Conservation (phyloP, 169 alveolate genomes). For the Eimeria falciformis region DNA sequence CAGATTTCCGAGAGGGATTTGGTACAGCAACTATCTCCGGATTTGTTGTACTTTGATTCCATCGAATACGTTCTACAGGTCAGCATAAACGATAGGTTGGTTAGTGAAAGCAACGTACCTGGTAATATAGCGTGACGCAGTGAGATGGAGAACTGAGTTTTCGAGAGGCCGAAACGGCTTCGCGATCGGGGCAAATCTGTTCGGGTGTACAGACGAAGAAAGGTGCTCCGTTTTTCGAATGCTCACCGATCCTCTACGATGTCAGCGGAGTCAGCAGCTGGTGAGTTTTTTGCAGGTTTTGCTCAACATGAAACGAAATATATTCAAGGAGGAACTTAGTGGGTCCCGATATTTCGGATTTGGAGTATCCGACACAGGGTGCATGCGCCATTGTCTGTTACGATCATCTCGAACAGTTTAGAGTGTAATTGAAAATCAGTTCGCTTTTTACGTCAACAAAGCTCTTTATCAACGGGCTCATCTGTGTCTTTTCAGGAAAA, state of each 20-base stretch:
- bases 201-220: conserved; percentile 62
- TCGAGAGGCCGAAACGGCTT: not conserved
- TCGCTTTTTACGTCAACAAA: no score
- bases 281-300: conserved; percentile 28
- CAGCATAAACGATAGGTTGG: not conserved
- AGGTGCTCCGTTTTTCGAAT: conserved; percentile 79
- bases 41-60: conserved; percentile 68
- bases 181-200: not conserved
- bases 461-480: no score
- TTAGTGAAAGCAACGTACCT: not conserved
- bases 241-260: conserved; percentile 80
- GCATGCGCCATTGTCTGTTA: no score
- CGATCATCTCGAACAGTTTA: no score
- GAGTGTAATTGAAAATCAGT: no score
- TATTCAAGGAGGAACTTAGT: not conserved
- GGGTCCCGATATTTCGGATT: no score
- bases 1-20: conserved; percentile 57
- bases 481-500: conserved; percentile 72
- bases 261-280: conserved; percentile 79
- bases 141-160: not conserved
- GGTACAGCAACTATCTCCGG: conserved; percentile 61
- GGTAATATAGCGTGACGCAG: not conserved
- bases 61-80: conserved; percentile 65
- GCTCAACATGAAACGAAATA: not conserved
- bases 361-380: no score